These are phyloP conservation scores for Cryptosporidium meleagridis DNA, from an alignment of 169 alveolate genomes.

Conservation along the genomic window DNA sequence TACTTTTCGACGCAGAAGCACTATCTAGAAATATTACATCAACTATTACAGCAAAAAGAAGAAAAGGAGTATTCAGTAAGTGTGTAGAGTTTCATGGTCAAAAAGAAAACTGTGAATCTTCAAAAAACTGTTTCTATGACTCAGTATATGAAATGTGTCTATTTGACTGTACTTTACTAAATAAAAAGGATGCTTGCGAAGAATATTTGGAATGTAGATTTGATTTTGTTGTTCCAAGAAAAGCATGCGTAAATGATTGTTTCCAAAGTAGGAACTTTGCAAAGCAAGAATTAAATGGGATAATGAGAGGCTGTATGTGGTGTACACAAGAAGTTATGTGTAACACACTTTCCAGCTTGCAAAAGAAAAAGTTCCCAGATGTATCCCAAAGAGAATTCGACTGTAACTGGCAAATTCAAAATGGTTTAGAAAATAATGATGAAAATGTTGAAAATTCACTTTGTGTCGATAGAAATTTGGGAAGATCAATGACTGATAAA, in stretches of 20 bases:
- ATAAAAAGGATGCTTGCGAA: conserved; percentile 68
- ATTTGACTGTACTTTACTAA: conserved; percentile 42
- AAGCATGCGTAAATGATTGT: conserved; percentile 70
- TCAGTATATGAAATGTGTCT: conserved; percentile 54
- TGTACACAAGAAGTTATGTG: conserved; percentile 65
- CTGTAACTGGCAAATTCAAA: conserved; percentile 71
- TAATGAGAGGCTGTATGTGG: conserved; percentile 76
- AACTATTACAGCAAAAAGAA: conserved; percentile 47
- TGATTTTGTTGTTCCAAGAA: conserved; percentile 64
- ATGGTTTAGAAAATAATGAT: conserved; percentile 44
- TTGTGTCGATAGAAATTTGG: conserved; percentile 65
- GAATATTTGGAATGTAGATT: conserved; percentile 69
- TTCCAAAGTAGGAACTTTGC: conserved; percentile 58
- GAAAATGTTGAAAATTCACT: conserved; percentile 46
- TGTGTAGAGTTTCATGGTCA: conserved; percentile 51
- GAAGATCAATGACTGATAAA: conserved; percentile 63
- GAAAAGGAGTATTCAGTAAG: conserved; percentile 50
- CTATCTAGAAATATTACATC: conserved; percentile 54
- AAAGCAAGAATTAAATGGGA: conserved; percentile 58
- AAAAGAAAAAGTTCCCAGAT: conserved; percentile 56
- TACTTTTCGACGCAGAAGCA: conserved; percentile 57
- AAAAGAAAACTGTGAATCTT: conserved; percentile 42
- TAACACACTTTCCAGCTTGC: conserved; percentile 28
- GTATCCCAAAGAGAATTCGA: conserved; percentile 40
- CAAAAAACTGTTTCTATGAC: conserved; percentile 56